phyloP scores from a whole-genome alignment of 148 eudicot species.

The Chenopodium suecicum region DNA sequence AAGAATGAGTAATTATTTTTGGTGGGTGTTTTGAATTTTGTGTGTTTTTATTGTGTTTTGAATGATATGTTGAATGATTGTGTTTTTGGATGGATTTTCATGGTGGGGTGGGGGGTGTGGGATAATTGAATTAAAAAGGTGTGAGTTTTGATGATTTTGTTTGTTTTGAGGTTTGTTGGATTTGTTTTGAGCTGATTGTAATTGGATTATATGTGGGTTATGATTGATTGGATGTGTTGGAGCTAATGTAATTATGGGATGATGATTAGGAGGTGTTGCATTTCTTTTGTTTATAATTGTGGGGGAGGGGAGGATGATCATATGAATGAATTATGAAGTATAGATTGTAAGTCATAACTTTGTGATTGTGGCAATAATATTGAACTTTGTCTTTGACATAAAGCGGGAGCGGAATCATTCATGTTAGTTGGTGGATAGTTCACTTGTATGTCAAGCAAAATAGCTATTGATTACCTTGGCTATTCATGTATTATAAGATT shows the following conservation, averaged over 20 bases:
- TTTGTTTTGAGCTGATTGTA: neutral
- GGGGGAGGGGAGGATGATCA: constrained; percentile 5
- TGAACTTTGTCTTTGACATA: neutral
- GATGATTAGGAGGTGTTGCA: neutral
- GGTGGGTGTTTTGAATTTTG: constrained; percentile 1
- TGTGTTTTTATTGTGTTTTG: constrained; percentile 2
- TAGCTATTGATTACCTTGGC: constrained; percentile 3
- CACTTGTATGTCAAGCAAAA: neutral
- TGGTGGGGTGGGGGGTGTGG: neutral
- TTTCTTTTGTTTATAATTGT: neutral
- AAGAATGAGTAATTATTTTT: neutral
- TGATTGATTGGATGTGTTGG: constrained; percentile 7
- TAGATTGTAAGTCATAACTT: neutral
- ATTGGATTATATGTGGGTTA: neutral
- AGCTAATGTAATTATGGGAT: neutral
- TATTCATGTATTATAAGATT: neutral
- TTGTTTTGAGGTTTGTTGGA: neutral
- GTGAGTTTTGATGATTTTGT: neutral
- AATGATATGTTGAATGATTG: neutral
- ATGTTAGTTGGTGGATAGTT: constrained; percentile 17
- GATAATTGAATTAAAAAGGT: neutral
- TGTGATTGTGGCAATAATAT: neutral
- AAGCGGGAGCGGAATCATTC: constrained; percentile 7
- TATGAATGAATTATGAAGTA: neutral
- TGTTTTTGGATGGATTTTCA: neutral